Evolutionary conservation across 140 eudicot species (phyloP), one percentile per base, ranked within the genome.

Genomic region (Bidens hawaiensis): DNA sequence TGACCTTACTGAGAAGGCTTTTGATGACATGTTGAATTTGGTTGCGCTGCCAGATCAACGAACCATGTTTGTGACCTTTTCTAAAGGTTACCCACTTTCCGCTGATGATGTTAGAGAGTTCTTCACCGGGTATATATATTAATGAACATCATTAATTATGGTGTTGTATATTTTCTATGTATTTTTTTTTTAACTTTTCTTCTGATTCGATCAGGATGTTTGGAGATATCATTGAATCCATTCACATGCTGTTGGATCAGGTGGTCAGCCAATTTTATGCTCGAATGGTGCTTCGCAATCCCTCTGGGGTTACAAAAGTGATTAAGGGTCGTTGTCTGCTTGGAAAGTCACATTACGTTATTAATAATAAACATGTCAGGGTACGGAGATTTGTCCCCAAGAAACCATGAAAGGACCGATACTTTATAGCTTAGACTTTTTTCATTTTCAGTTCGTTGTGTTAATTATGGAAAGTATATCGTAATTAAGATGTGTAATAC

Each of bases 281-380:
- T 8, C 64, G 70, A 16, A 51, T 75, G 42, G 75, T 75, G 65
- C 75, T 69, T 60, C 59, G 48, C 9, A 19, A 21, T 26, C 26
- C 42, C 3, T 38, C 36, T 9, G 43, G 41, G 64, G 64, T 68
- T 2, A 54, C 25, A 22, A 70, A 7, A 19, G 49, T 75, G 18
- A 41, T 67, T 2, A n/a, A n/a, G n/a, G 72, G 51, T 27, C 60
- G 60, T 24, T 67, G 72, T 16, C 25, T 24, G 0, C 40, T 25
- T 9, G 64, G 75, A 14, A 80, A 65, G 48, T 53, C 81, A 0
- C 45, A 70, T 56, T 75, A 64, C 3, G 11, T 47, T 13, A 75
- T 79, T 17, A 65, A 79, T 6, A 78, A 78, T 10, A 79, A 79
- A 59, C 81, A 70, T n/a, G 69, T 79, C 8, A 70, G 67, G 78